Evolutionary conservation across 768 basidiomycete genomes (phyloP).

Genomic region (Clitopilus hobsonii): DNA sequence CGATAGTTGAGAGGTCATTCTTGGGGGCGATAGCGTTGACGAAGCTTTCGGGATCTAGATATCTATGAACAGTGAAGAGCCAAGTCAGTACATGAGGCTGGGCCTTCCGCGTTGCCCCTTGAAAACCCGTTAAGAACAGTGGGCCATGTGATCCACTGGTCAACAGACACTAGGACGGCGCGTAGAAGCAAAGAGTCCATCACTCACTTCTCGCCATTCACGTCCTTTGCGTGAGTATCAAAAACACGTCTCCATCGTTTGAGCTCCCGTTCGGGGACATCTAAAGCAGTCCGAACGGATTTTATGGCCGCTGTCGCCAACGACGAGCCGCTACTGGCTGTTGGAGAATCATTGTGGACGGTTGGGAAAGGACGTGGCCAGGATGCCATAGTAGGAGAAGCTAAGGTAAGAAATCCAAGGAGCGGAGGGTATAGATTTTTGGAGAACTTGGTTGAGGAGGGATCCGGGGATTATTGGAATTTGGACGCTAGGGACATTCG

Average conservation of each 20-base stretch:
- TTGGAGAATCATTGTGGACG: conserved; percentile 52
- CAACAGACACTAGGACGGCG: conserved; percentile 8
- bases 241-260: conserved; percentile 88
- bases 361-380: conserved; percentile 41
- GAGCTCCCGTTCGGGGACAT: conserved; percentile 76
- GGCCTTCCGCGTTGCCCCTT: background rate
- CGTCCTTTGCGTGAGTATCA: conserved; percentile 73
- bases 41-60: conserved; percentile 82
- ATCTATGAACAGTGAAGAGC: conserved; percentile 42
- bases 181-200: background rate
- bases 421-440: conserved; percentile 21
- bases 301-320: conserved; percentile 52
- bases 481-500: background rate
- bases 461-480: background rate
- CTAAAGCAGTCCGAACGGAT: conserved; percentile 62
- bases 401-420: conserved; percentile 28
- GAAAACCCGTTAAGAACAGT: background rate
- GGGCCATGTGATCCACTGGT: conserved; percentile 1
- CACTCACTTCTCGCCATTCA: conserved; percentile 79
- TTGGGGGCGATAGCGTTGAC: conserved; percentile 93
- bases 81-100: background rate
- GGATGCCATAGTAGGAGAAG: conserved; percentile 26
- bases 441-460: conserved; percentile 1
- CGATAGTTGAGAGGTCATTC: conserved; percentile 81
- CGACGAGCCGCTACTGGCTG: conserved; percentile 27